Evolutionary conservation across 78 protist genomes (phyloP), one percentile per base, ranked within the genome.

Genomic region (Chrysochromulina tobinii): DNA sequence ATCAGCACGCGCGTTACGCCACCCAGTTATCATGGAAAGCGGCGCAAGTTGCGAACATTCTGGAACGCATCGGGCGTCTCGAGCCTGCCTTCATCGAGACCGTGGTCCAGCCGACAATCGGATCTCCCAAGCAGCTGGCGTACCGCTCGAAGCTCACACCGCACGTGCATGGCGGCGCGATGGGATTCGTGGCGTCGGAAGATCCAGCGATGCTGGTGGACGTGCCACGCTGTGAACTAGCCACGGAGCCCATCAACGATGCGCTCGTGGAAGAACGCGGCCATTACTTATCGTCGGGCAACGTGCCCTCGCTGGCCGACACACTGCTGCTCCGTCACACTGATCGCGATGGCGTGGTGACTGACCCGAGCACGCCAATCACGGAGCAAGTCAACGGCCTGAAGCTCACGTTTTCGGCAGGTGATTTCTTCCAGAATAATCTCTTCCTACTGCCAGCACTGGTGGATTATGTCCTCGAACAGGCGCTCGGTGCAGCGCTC

Each of bases 401-500:
- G 53, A 4, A 4, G 54, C 38, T 69, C 54, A 7, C 1, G 54
- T 77, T 77, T 7, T 5, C 0, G 8, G 85, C 85, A 3, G 85
- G 61, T 27, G 57, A 48, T 9, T 77, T 77, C 85, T 77, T 77
- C 85, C 85, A 77, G 58, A 77, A 77, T 59, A 77, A 77, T n/a
- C 85, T 59, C 61, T 8, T 3, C 85, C 17, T 18, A 38, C 61
- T 77, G 85, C 85, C 85, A 11, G n/a, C 17, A 4, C 55, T 77
- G 18, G 85, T 77, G 25, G 17, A 51, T 25, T 38, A 77, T 27
- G 85, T 77, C 25, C 48, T 77, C 25, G 27, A 3, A 0, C 61
- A 51, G 27, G 85, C 58, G 57, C 38, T 5, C 85, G 61, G 21
- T 12, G 18, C 73, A 4, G 38, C 38, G 38, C 38, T 38, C 38